Percentiles rank a stretch among this genome's conserved stretches.
phyloP scores from a whole-genome alignment of 148 eudicot genomes.

The Rhododendron molle region DNA sequence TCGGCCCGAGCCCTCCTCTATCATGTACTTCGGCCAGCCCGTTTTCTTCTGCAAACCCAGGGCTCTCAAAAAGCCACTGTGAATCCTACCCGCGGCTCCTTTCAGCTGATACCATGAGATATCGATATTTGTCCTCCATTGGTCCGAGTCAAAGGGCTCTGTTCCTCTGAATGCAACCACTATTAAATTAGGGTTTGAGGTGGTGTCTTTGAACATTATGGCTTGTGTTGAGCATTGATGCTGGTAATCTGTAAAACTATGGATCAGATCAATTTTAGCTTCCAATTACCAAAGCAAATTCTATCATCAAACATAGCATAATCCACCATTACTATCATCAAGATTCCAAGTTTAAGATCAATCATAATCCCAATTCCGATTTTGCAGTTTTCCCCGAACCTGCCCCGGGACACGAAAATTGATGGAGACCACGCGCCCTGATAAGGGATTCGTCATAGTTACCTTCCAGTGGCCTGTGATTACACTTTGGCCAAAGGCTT shows the following conservation, averaged over 20 bases:
- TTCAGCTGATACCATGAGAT: conserved; percentile 48
- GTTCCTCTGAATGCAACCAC: conserved; percentile 66
- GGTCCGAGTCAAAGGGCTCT: conserved; percentile 45
- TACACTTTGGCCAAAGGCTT: conserved; percentile 19
- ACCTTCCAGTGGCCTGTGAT: conserved; percentile 37
- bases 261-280: no score
- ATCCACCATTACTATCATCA: no score
- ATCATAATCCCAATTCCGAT: no score
- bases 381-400: no score
- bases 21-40: conserved; percentile 44
- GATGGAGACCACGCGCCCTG: no score
- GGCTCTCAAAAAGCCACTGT: conserved; percentile 74
- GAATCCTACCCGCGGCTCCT: conserved; percentile 45
- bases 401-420: no score
- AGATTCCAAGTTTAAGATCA: no score
- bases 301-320: background rate
- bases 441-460: background rate
- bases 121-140: conserved; percentile 57
- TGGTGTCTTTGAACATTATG: no score
- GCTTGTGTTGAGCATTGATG: no score
- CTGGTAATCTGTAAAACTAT: no score
- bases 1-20: conserved; percentile 11
- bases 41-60: conserved; percentile 48
- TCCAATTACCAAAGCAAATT: no score
- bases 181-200: no score